phyloP scores from a whole-genome alignment of 768 basidiomycete genomes.

The Tubosaeta brunneosetosa region DNA sequence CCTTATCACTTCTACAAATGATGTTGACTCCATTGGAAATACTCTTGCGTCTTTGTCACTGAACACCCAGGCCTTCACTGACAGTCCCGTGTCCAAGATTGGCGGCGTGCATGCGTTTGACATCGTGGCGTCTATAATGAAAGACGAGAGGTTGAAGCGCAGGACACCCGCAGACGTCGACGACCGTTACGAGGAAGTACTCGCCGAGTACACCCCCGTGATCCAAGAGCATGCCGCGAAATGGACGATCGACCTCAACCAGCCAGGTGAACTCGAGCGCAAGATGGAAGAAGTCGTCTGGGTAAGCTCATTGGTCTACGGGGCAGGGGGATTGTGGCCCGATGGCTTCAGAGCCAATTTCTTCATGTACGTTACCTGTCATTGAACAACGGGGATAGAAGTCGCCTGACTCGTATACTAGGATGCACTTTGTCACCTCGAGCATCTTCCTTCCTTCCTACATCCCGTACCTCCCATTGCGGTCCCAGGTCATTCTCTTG shows the following conservation, averaged over 20 bases:
- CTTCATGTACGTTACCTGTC: constrained; percentile 39
- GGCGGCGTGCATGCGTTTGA: constrained; percentile 36
- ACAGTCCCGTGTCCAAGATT: not conserved
- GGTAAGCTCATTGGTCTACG: constrained; percentile 52
- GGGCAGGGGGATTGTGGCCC: constrained; percentile 50
- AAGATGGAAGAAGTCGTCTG: constrained; percentile 65
- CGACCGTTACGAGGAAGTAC: constrained; percentile 11
- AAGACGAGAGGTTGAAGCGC: constrained; percentile 36
- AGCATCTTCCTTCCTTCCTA: constrained; percentile 26
- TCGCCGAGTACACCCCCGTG: not conserved
- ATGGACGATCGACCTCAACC: constrained; percentile 40
- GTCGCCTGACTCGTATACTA: constrained; percentile 1
- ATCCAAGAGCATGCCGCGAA: constrained; percentile 26
- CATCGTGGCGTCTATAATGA: constrained; percentile 49
- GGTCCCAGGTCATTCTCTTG: constrained; percentile 23
- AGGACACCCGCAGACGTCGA: constrained; percentile 14
- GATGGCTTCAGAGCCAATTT: constrained; percentile 44
- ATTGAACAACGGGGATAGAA: not conserved
- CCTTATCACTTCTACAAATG: constrained; percentile 2
- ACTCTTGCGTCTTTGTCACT: constrained; percentile 9
- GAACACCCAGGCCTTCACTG: not conserved
- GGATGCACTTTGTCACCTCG: constrained; percentile 30
- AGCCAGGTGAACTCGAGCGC: constrained; percentile 37
- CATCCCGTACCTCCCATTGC: constrained; percentile 12
- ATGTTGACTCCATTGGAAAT: constrained; percentile 1